Conservation (phyloP, 345 rosid species). For the thale cress (Arabidopsis thaliana) region TAIR10.1 NC_003070.9:8701001-8701500, state of each 20-base stretch:
- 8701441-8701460: slow-evolving; percentile 2
- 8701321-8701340: not conserved
- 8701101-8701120: slow-evolving; percentile 68
- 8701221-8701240: slow-evolving; percentile 61
- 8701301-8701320: slow-evolving; percentile 47
- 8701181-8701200: slow-evolving; percentile 88
- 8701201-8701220: slow-evolving; percentile 61
- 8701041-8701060: slow-evolving; percentile 71
- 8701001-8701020: slow-evolving; percentile 53
- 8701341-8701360: not conserved
- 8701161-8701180: slow-evolving; percentile 80
- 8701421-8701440: not conserved
- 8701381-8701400: not conserved
- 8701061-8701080: slow-evolving; percentile 80
- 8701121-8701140: slow-evolving; percentile 77
- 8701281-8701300: slow-evolving; percentile 61
- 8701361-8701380: not conserved
- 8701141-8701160: slow-evolving; percentile 76
- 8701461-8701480: not conserved
- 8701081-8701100: slow-evolving; percentile 61
- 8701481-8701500: not conserved
- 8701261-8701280: slow-evolving; percentile 79
- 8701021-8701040: slow-evolving; percentile 64
- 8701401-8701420: not conserved
- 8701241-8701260: slow-evolving; percentile 61